Percentiles rank a stretch among this genome's conserved stretches.
Conservation (phyloP, 75 land plant genomes). For the Selaginella tamariscina region DNA sequence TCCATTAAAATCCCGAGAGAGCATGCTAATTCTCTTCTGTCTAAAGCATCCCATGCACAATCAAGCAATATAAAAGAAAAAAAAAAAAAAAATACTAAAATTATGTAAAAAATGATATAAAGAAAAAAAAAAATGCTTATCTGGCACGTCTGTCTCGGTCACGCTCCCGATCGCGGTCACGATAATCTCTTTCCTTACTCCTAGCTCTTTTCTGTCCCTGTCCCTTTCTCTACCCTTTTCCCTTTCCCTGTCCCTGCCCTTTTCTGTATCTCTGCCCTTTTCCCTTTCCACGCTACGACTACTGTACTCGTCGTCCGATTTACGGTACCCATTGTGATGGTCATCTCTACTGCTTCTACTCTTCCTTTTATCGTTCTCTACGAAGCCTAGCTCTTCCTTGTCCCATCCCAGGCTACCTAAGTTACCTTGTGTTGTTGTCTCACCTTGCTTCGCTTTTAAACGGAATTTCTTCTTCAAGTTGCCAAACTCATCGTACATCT, state of each 20-base stretch:
- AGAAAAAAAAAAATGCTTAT: neutral
- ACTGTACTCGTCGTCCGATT: slow-evolving; percentile 14
- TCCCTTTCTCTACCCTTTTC: slow-evolving; percentile 19
- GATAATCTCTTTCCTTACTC: slow-evolving; percentile 35
- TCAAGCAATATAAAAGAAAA: too few species aligned
- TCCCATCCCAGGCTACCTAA: slow-evolving; percentile 90
- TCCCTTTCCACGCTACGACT: slow-evolving; percentile 24
- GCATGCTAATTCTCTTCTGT: too few species aligned
- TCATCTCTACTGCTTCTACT: slow-evolving; percentile 14
- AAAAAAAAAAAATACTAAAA: too few species aligned
- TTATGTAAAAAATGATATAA: too few species aligned
- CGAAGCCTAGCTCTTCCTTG: slow-evolving; percentile 61
- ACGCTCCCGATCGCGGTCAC: slow-evolving; percentile 17
- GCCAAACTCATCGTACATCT: slow-evolving; percentile 97
- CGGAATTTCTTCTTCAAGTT: slow-evolving; percentile 91
- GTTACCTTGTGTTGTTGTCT: slow-evolving; percentile 15
- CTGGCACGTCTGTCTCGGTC: slow-evolving; percentile 26
- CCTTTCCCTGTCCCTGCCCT: slow-evolving; percentile 16
- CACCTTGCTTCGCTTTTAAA: slow-evolving; percentile 55
- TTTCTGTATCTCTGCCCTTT: slow-evolving; percentile 33
- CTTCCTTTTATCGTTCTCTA: slow-evolving; percentile 15
- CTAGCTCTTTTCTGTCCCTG: slow-evolving; percentile 34
- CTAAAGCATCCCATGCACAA: too few species aligned
- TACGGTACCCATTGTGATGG: slow-evolving; percentile 20
- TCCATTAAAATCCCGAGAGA: too few species aligned